Percentiles rank a stretch among this genome's conserved stretches.
Conservation (phyloP, 371 early-diverging fungal species). For the Syncephalastrum contaminatum region DNA sequence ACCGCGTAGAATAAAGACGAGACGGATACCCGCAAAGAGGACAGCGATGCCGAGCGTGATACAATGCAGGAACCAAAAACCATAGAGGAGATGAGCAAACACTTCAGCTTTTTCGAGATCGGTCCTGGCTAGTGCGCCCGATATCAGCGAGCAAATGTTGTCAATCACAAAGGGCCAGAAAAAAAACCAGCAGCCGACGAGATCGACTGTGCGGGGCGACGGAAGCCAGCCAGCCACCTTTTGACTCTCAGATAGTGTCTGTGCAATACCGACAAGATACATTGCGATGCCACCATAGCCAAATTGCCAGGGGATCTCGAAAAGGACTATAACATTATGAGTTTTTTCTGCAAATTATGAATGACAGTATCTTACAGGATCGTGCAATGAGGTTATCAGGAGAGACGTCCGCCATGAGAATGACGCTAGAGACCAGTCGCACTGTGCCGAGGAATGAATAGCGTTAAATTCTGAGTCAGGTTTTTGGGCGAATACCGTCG, state of each 20-base stretch:
- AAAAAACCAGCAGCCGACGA: slow-evolving; percentile 17
- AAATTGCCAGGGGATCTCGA: slow-evolving; percentile 23
- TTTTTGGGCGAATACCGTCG: neutral
- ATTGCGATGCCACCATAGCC: slow-evolving; percentile 21
- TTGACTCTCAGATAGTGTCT: slow-evolving; percentile 23
- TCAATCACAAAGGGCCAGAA: slow-evolving; percentile 19
- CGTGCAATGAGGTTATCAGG: slow-evolving; percentile 15
- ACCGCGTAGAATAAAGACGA: slow-evolving; percentile 12
- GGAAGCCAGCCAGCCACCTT: slow-evolving; percentile 28
- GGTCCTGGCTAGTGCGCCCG: slow-evolving; percentile 12
- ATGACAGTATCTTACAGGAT: slow-evolving; percentile 22
- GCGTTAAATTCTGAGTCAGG: neutral
- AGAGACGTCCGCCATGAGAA: slow-evolving; percentile 13
- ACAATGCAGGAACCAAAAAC: slow-evolving; percentile 24
- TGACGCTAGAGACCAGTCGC: slow-evolving; percentile 13
- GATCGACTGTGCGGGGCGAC: slow-evolving; percentile 19
- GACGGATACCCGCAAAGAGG: slow-evolving; percentile 14
- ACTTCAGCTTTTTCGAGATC: slow-evolving; percentile 14
- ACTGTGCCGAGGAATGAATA: slow-evolving; percentile 7
- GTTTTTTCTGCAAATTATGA: neutral
- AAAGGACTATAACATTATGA: neutral
- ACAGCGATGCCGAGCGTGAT: slow-evolving; percentile 7
- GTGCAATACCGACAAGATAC: slow-evolving; percentile 22
- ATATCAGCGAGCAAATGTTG: slow-evolving; percentile 20
- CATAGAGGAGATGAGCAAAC: slow-evolving; percentile 17